Evolutionary conservation across 768 basidiomycete species (phyloP), one percentile per base, ranked within the genome.

Genomic region (Ramaria sp.): DNA sequence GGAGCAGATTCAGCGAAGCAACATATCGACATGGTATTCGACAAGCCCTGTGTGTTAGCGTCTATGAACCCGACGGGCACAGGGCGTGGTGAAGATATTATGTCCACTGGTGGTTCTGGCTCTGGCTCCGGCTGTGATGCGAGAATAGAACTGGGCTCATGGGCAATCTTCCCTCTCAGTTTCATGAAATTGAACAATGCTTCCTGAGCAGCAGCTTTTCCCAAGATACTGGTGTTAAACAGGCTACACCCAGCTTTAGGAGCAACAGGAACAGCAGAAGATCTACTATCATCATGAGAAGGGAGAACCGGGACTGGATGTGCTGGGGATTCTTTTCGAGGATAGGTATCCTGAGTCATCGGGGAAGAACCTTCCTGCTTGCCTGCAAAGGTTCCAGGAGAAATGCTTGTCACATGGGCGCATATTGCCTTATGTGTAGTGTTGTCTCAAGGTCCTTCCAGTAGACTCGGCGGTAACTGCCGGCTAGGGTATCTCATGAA

Each of bases 1-100:
- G 88, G 6, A 89, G 71, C 18, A 88, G 58, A 27, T 79, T 71
- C 57, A 88, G 63, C 27, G 85, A 88, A 15, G 78, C 78, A 67
- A 90, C 70, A 61, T 89, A 90, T 25, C 73, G 75, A 63, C 88
- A 85, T 16, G 62, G 43, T 20, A 62, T 63, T 57, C 6, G 76
- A 73, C 41, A 77, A 63, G 37, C 62, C 62, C 27, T 82, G 63
- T 15, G 81, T 82, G 56, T 71, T 69, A 36, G 61, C 56, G 58
- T 71, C 65, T 48, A 55, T 25, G 20, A 61, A 18, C 39, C 59
- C 52, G 25, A 56, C 48, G 74, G 72, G 48, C 70, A 67, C 15
- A 10, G 32, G 39, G 18, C 20, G 55, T n/a, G 48, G 48, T 24
- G 55, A 39, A 34, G 47, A 12, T 16, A 28, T 24, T 9, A 15